phyloP scores from a whole-genome alignment of 345 rosid species.

The Euphorbia peplus region DNA sequence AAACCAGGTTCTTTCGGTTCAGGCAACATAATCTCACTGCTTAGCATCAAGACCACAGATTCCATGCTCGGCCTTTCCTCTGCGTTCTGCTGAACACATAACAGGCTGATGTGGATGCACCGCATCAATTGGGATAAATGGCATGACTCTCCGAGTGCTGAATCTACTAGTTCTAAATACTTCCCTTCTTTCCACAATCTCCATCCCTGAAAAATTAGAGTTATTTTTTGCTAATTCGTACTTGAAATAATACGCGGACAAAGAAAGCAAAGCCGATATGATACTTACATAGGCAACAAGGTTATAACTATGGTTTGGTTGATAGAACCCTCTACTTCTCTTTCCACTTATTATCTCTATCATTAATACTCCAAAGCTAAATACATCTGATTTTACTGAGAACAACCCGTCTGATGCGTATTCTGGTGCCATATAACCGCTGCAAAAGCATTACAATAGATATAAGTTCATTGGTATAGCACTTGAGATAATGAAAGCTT shows the following conservation, averaged over 20 bases:
- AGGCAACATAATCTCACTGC: conserved; percentile 21
- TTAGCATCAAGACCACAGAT: conserved; percentile 36
- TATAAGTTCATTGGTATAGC: background rate
- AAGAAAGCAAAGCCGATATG: background rate
- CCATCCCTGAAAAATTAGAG: conserved; percentile 28
- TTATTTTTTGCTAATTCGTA: background rate
- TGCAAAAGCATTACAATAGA: background rate
- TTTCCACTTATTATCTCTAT: conserved; percentile 16
- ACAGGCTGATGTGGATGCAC: conserved; percentile 29
- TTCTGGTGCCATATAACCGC: conserved; percentile 24
- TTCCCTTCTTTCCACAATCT: conserved; percentile 27
- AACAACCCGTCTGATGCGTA: conserved; percentile 20
- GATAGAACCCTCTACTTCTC: conserved; percentile 18
- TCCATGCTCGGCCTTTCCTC: conserved; percentile 38
- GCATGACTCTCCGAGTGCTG: conserved; percentile 4
- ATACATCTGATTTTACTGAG: conserved; percentile 19
- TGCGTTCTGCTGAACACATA: conserved; percentile 37
- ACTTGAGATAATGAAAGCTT: background rate
- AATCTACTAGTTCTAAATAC: conserved; percentile 22
- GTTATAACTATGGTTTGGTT: conserved; percentile 7
- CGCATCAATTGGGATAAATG: conserved; percentile 1
- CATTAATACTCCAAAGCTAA: conserved; percentile 21
- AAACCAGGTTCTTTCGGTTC: conserved; percentile 35
- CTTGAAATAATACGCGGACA: too few species aligned
- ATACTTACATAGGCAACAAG: conserved; percentile 23